Evolutionary conservation across 2,329 filamentous ascomycete genomes (phyloP).

Genomic region (Kalmusia sp.): DNA sequence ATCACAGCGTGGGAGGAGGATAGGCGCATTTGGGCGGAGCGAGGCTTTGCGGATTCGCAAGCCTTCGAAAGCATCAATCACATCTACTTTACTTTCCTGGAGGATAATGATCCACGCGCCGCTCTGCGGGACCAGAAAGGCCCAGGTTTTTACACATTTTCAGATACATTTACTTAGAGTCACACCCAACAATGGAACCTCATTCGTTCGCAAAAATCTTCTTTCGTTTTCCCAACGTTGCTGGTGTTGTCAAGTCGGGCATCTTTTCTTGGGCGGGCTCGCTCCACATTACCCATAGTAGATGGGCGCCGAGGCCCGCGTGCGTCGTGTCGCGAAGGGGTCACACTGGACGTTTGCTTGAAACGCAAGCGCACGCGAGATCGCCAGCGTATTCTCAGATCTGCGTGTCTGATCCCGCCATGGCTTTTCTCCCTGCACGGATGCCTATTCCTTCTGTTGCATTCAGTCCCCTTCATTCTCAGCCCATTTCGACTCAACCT

Average conservation of each 20-base stretch:
- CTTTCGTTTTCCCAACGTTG: neutral
- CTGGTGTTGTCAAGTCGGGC: neutral
- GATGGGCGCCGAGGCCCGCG: too few species aligned
- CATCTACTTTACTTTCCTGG: neutral
- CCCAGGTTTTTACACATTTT: neutral
- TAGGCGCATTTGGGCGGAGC: neutral
- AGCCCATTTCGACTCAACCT: neutral
- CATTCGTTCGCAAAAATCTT: neutral
- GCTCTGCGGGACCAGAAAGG: neutral
- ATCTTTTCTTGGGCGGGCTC: too few species aligned
- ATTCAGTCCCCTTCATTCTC: neutral
- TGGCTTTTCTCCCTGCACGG: too few species aligned
- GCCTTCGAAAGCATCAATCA: neutral
- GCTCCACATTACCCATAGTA: neutral
- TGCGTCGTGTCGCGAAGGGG: too few species aligned
- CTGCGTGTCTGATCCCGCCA: too few species aligned
- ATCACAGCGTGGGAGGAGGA: neutral
- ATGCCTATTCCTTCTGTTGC: neutral
- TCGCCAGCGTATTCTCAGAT: neutral
- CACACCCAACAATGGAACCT: neutral
- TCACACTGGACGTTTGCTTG: too few species aligned
- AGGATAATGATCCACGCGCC: neutral
- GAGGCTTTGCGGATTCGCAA: neutral
- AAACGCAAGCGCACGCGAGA: neutral
- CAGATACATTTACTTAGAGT: neutral